Evolutionary conservation across 306 rosid genomes (phyloP).

Genomic region (Cucumis hystrix): DNA sequence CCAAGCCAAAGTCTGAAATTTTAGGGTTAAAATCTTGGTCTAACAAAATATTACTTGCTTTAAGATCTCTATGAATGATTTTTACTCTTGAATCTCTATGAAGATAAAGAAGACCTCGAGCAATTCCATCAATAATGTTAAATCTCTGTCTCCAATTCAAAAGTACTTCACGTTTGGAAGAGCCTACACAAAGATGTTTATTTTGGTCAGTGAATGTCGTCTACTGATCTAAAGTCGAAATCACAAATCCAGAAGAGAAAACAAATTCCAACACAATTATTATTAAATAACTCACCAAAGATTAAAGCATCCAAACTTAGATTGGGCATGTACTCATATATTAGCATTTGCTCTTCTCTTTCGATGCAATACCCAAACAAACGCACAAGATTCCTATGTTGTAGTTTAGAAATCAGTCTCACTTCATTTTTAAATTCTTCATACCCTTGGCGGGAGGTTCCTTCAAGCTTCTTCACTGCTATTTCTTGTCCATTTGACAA

Average conservation of each 20-base stretch:
- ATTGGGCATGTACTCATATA: slow-evolving; percentile 34
- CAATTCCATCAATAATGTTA: slow-evolving; percentile 2
- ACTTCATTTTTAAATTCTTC: slow-evolving; percentile 40
- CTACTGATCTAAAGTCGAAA: neutral
- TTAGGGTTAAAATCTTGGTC: neutral
- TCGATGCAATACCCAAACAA: slow-evolving; percentile 34
- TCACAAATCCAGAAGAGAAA: neutral
- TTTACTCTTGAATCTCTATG: neutral
- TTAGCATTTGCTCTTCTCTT: slow-evolving; percentile 21
- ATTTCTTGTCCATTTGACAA: slow-evolving; percentile 23
- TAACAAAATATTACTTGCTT: neutral
- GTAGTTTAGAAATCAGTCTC: slow-evolving; percentile 28
- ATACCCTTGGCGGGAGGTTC: slow-evolving; percentile 21
- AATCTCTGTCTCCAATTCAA: neutral
- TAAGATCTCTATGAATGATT: neutral
- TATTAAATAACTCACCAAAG: slow-evolving; percentile 17
- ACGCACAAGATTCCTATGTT: slow-evolving; percentile 39
- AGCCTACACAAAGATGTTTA: neutral
- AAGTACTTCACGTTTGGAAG: too few species aligned
- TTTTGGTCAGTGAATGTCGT: neutral
- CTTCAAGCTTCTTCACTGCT: slow-evolving; percentile 27
- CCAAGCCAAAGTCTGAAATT: slow-evolving; percentile 5
- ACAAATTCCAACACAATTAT: neutral
- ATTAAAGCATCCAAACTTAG: slow-evolving; percentile 29
- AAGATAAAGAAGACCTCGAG: neutral